phyloP scores from a whole-genome alignment of 2,329 filamentous ascomycete genomes.

The Colletotrichum orchidophilum region DNA sequence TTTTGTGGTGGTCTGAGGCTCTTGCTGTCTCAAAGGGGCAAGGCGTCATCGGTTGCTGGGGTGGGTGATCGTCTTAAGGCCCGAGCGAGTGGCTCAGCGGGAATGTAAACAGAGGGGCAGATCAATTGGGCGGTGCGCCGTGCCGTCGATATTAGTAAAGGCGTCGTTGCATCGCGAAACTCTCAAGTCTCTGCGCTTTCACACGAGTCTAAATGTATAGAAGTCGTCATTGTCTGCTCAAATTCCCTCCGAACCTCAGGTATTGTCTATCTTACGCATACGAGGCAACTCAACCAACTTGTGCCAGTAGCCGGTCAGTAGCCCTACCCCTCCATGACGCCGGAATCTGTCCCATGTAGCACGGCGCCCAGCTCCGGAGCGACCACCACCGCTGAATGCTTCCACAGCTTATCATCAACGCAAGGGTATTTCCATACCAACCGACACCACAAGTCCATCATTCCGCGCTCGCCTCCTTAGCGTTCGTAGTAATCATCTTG shows the following conservation, averaged over 20 bases:
- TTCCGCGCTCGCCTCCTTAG: neutral
- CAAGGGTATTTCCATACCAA: neutral
- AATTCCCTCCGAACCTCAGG: neutral
- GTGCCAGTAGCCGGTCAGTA: neutral
- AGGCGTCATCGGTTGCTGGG: neutral
- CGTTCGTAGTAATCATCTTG: slow-evolving; percentile 61
- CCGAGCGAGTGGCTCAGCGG: neutral
- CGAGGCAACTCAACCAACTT: neutral
- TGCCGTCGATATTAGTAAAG: neutral
- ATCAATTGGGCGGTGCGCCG: neutral
- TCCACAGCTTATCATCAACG: neutral
- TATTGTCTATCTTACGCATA: neutral
- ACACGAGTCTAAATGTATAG: neutral
- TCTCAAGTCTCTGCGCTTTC: neutral
- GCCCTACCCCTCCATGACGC: neutral
- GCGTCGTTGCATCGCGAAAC: neutral
- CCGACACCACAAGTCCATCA: too few relatives aligned
- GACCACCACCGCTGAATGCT: neutral
- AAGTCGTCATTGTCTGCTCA: neutral
- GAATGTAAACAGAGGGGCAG: slow-evolving; percentile 9
- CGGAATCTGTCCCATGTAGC: neutral
- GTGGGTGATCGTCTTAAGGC: neutral
- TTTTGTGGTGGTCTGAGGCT: too few relatives aligned
- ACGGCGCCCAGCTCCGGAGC: neutral
- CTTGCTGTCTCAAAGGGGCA: neutral